phyloP scores from a whole-genome alignment of 2,329 filamentous ascomycete genomes.

The Xylariaceae sp. region DNA sequence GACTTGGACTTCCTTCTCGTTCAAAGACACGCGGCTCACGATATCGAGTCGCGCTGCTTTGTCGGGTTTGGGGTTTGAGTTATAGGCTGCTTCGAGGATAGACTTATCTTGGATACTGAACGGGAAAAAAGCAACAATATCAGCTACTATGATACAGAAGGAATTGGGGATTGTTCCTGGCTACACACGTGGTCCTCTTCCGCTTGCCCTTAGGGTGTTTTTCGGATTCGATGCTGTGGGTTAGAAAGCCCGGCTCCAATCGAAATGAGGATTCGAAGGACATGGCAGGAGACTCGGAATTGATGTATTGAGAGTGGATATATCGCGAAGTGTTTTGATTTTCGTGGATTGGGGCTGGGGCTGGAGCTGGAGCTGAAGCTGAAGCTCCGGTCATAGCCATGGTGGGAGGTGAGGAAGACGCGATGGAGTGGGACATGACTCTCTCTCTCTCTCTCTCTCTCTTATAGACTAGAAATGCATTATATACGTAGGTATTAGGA shows the following conservation, averaged over 20 bases:
- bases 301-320: slow-evolving; percentile 34
- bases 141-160: slow-evolving; percentile 1
- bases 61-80: slow-evolving; percentile 85
- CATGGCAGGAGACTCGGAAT: slow-evolving; percentile 34
- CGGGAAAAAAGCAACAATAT: slow-evolving; percentile 20
- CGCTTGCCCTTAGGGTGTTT: slow-evolving; percentile 62
- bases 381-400: slow-evolving; percentile 17
- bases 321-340: slow-evolving; percentile 16
- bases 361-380: background rate
- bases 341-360: slow-evolving; percentile 20
- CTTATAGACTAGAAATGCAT: slow-evolving; percentile 30
- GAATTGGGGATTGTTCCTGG: slow-evolving; percentile 5
- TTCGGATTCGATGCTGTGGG: slow-evolving; percentile 35
- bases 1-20: slow-evolving; percentile 97
- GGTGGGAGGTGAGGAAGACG: slow-evolving; percentile 29
- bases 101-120: slow-evolving; percentile 83
- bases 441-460: too few species aligned
- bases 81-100: slow-evolving; percentile 84
- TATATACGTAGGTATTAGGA: slow-evolving; percentile 17
- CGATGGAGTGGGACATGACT: slow-evolving; percentile 33
- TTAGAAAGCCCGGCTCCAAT: slow-evolving; percentile 35
- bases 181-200: slow-evolving; percentile 64
- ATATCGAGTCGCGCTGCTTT: slow-evolving; percentile 85
- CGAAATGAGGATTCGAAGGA: slow-evolving; percentile 41
- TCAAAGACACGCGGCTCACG: slow-evolving; percentile 81